These are phyloP conservation scores for Phylloporus sp. DNA, from an alignment of 768 basidiomycete species.

Conservation along the genomic window DNA sequence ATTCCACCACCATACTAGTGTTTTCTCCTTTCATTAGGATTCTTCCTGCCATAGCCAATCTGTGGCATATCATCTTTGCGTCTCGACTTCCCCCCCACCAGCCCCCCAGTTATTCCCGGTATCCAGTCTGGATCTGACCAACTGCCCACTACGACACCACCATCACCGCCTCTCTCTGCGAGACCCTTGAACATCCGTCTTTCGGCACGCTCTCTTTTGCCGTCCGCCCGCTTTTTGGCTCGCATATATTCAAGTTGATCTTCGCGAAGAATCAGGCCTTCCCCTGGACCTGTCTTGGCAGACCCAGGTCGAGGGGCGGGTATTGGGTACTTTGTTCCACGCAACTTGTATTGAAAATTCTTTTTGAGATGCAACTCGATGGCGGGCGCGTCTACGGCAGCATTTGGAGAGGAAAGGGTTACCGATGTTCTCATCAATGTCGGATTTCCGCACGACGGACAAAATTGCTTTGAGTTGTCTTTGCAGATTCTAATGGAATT, in stretches of 20 bases:
- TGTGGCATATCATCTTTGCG: constrained; percentile 69
- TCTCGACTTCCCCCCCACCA: constrained; percentile 63
- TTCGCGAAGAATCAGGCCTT: constrained; percentile 85
- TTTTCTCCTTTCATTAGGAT: constrained; percentile 81
- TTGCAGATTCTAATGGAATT: constrained; percentile 75
- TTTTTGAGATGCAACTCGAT: constrained; percentile 91
- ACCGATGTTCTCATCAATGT: constrained; percentile 89
- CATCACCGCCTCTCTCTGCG: constrained; percentile 46
- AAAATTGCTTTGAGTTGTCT: constrained; percentile 92
- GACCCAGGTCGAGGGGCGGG: constrained; percentile 87
- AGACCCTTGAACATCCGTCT: constrained; percentile 58
- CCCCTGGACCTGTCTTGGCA: constrained; percentile 77
- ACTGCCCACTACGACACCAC: constrained; percentile 56
- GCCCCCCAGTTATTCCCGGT: constrained; percentile 70
- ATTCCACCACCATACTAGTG: constrained; percentile 25
- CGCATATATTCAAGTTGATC: constrained; percentile 87
- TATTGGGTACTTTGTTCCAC: constrained; percentile 91
- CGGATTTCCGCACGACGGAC: constrained; percentile 93
- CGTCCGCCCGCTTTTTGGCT: constrained; percentile 74
- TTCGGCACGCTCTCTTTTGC: constrained; percentile 75
- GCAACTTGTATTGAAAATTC: constrained; percentile 90
- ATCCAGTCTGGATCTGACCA: constrained; percentile 98
- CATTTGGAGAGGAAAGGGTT: constrained; percentile 67
- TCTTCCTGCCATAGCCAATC: constrained; percentile 84
- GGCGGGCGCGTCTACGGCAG: constrained; percentile 55